Base-by-base conservation (phyloP, 2,329 filamentous ascomycete genomes). In the Hypoxylon sp. region DNA sequence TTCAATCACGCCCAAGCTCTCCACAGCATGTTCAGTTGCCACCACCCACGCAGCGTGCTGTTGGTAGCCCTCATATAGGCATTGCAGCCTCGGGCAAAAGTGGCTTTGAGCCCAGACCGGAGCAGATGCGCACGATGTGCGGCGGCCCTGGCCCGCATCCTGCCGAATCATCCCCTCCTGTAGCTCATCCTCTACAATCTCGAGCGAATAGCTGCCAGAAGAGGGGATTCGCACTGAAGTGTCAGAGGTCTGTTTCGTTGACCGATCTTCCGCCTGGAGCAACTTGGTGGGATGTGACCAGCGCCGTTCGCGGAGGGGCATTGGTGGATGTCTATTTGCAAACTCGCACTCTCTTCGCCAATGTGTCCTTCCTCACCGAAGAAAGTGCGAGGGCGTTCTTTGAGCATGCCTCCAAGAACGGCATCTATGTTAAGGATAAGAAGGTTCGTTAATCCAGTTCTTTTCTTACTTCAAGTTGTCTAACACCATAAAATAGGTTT, bases 311-410 rank as follows among this genome's bases (percentile, higher is more conserved):
- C 61, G 92, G 93, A 22, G 93, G 92, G 1, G 82, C 86, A 67
- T 71, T 96, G 9, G 77, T 94, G 9, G 90, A 93, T 67, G 80
- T 95, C 40, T 90, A 85, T 70, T 70, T 93, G 49, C 86, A 87
- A 30, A 74, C 71, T 7, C 78, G 84, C 42, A 88, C 93, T 53
- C 85, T 85, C 30, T 81, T 80, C 45, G 91, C 87, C 3, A 85
- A 83, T 42, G 82, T 96, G 1, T 92, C 92, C 0, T 96, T 96
- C 74, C 80, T 92, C 5, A 82, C 88, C 52, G 85, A 85, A 32
- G 80, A 83, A 18, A 84, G 88, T 61, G 90, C 90, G n/a, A 78
- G 80, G 26, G 83, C 85, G 0, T 96, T 93, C 74, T 82, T 89
- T 50, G 82, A 86, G 0, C 83, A 92, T 76, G 83, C 85, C 20